Percentiles rank a stretch among this genome's conserved stretches.
phyloP scores from a whole-genome alignment of 768 basidiomycete genomes.

The Mycena polygramma region DNA sequence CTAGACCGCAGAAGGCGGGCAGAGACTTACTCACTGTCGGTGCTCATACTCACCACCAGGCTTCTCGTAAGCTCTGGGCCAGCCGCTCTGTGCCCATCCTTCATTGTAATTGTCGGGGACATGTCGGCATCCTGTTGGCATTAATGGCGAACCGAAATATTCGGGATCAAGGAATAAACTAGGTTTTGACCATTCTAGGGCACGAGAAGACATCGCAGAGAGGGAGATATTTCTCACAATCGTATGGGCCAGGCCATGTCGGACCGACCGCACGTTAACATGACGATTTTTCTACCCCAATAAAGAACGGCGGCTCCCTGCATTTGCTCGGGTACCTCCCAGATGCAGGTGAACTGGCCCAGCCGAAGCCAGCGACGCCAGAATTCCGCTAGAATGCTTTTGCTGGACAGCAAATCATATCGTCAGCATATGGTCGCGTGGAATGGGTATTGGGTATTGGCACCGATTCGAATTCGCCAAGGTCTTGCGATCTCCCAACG shows the following conservation, averaged over 20 bases:
- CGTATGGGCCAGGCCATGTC: not conserved
- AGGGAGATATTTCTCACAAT: not conserved
- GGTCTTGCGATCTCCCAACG: not conserved
- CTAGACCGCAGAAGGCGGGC: conserved; percentile 9
- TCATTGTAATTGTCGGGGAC: conserved; percentile 20
- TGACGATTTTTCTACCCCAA: not conserved
- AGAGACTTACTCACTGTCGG: not conserved
- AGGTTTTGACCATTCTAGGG: conserved; percentile 9
- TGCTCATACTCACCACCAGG: not conserved
- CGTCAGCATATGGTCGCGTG: not conserved
- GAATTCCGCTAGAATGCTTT: too few relatives aligned
- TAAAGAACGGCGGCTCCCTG: not conserved
- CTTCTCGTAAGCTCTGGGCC: not conserved
- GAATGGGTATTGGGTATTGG: not conserved
- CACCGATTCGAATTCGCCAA: not conserved
- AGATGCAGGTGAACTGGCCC: not conserved
- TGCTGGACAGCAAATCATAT: not conserved
- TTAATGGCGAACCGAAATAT: not conserved
- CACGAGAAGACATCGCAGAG: not conserved
- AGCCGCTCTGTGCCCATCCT: not conserved
- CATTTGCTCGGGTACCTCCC: not conserved
- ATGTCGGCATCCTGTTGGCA: conserved; percentile 17
- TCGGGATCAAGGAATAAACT: conserved; percentile 12
- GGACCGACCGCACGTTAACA: not conserved
- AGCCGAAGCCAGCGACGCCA: not conserved